Percentiles rank a stretch among this genome's conserved stretches.
phyloP scores from a whole-genome alignment of 2,329 filamentous ascomycete genomes.

The Talaromyces sp. region DNA sequence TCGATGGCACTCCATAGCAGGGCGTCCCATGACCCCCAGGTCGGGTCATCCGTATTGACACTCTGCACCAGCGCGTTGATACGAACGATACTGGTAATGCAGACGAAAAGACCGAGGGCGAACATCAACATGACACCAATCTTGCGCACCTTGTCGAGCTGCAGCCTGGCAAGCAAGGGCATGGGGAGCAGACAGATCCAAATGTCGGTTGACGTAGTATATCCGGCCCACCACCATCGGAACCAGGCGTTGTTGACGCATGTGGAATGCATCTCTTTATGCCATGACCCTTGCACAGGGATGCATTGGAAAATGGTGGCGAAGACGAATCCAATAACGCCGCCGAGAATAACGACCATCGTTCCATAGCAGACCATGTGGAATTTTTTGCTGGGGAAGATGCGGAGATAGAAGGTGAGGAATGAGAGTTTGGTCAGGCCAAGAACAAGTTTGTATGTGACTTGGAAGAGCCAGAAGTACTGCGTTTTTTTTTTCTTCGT shows the following conservation, averaged over 20 bases:
- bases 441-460: slow-evolving; percentile 16
- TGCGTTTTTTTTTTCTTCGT: neutral
- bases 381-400: slow-evolving; percentile 15
- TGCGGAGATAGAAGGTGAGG: slow-evolving; percentile 14
- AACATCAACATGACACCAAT: slow-evolving; percentile 46
- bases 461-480: slow-evolving; percentile 15
- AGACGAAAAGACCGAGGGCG: slow-evolving; percentile 48
- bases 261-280: slow-evolving; percentile 42
- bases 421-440: slow-evolving; percentile 13
- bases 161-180: slow-evolving; percentile 43
- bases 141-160: slow-evolving; percentile 42
- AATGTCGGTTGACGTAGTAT: slow-evolving; percentile 29
- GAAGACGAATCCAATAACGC: slow-evolving; percentile 12
- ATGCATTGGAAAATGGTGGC: slow-evolving; percentile 42
- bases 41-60: slow-evolving; percentile 12
- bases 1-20: slow-evolving; percentile 20
- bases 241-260: slow-evolving; percentile 47
- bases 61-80: slow-evolving; percentile 24
- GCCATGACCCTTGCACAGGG: slow-evolving; percentile 45
- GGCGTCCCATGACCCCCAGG: slow-evolving; percentile 15
- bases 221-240: slow-evolving; percentile 23
- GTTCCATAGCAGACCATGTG: slow-evolving; percentile 13
- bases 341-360: slow-evolving; percentile 10
- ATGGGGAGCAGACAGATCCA: slow-evolving; percentile 45
- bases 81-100: slow-evolving; percentile 47